Evolutionary conservation across 1,284 basidiomycete genomes (phyloP).

Genomic region (Cutaneotrichosporon sp.): DNA sequence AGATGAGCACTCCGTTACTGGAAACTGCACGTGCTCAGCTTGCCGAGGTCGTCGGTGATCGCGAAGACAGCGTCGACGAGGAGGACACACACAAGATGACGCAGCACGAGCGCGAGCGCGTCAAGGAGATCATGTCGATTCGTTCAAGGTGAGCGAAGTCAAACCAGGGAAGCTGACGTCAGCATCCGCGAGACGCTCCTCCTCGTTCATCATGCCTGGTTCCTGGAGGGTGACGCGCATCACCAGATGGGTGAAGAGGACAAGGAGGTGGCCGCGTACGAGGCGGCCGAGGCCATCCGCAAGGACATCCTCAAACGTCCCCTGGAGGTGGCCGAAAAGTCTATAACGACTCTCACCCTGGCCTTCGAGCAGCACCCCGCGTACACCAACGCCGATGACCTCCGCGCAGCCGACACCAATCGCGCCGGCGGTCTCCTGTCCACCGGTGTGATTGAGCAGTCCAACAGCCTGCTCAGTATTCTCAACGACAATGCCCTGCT

Average conservation of each 20-base stretch:
- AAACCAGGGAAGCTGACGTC: conserved; percentile 10
- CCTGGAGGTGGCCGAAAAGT: conserved; percentile 30
- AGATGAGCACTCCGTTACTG: conserved; percentile 27
- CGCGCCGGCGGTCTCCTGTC: conserved; percentile 32
- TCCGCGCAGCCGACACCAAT: conserved; percentile 30
- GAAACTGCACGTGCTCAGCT: conserved; percentile 29
- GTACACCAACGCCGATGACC: conserved; percentile 21
- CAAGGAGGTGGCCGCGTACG: conserved; percentile 27
- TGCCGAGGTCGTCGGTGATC: conserved; percentile 24
- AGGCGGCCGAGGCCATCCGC: conserved; percentile 38
- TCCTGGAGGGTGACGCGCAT: conserved; percentile 45
- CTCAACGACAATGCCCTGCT: conserved; percentile 50
- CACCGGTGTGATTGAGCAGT: conserved; percentile 25
- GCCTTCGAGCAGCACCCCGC: conserved; percentile 31
- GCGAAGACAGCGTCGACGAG: conserved; percentile 30
- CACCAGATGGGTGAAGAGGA: conserved; percentile 38
- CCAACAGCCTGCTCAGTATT: conserved; percentile 40
- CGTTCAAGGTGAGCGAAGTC: neutral
- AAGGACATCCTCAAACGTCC: conserved; percentile 44
- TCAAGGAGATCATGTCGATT: conserved; percentile 12
- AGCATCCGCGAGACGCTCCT: conserved; percentile 41
- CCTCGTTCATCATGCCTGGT: conserved; percentile 43
- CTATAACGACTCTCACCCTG: conserved; percentile 24
- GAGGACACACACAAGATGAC: conserved; percentile 29
- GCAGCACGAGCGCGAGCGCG: conserved; percentile 34